Base-by-base conservation (phyloP, 345 rosid species). In the Jatropha curcas region DNA sequence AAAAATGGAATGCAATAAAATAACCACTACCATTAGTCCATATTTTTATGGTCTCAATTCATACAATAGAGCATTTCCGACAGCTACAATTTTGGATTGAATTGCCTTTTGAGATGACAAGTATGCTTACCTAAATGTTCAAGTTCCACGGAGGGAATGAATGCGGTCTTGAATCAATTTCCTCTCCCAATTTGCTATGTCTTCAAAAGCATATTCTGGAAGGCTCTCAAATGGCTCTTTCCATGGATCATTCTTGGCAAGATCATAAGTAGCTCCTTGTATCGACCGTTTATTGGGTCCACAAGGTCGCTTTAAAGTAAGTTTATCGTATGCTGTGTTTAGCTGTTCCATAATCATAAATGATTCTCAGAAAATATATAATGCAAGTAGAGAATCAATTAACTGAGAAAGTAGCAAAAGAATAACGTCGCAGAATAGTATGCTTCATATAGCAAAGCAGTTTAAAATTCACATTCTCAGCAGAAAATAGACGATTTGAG, bases 131-230 rank as follows among this genome's bases (percentile, higher is more conserved):
- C 59, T 41, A 58, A 58, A 45, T 69, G 60, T 48, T 92, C 84
- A 89, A 39, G 90, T 86, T 73, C 92, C 89, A 0, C 86, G 90
- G 59, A 86, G 80, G 58, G 92, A 75, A 39, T 76, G 82, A 7
- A 94, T 84, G 28, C 83, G 86, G 34, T 90, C 93, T 71, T 86
- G 89, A 82, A 94, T 92, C 82, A 87, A 65, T 39, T 84, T 84
- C 88, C 98, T 94, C 78, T 94, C 97, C 96, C 97, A 89, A n/a
- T 88, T 93, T 65, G 94, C 92, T 53, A 92, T 37, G 35, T 81
- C 90, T 80, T 84, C 93, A 25, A 94, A 94, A 20, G 97, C 94
- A 65, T 82, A 50, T 68, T 88, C 98, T 7, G 96, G 89, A 60
- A 94, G 93, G 79, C 50, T 89, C 79, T 90, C 93, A 71, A 94